Conservation (phyloP, 1,284 basidiomycete species). For the Acaromyces ingoldii region DNA sequence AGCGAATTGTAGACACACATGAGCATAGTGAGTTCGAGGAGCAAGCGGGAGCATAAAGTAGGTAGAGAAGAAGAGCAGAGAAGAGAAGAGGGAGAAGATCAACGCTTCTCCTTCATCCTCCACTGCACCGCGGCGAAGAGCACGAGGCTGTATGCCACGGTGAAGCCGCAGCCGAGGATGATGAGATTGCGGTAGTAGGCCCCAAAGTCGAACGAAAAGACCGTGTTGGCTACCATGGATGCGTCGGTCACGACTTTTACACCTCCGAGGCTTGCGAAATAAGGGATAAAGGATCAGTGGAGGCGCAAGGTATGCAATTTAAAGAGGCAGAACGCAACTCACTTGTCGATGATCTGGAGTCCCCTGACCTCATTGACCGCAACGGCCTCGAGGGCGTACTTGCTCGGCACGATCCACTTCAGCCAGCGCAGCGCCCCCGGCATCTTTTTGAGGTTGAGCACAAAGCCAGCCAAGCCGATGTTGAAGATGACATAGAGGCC, state of each 20-base stretch:
- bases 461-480: conserved; percentile 32
- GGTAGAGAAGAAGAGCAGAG: too few relatives aligned
- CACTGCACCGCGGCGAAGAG: too few relatives aligned
- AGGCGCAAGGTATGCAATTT: background rate
- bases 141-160: too few relatives aligned
- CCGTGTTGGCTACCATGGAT: conserved; percentile 20
- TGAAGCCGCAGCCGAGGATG: conserved; percentile 28
- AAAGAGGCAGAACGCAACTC: conserved; percentile 4
- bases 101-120: too few relatives aligned
- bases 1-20: too few relatives aligned
- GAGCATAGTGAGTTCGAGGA: too few relatives aligned
- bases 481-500: conserved; percentile 36
- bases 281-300: background rate
- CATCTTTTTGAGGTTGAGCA: conserved; percentile 32
- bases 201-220: conserved; percentile 28
- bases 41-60: too few relatives aligned
- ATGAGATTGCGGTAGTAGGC: conserved; percentile 35
- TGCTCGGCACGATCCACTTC: conserved; percentile 32
- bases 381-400: conserved; percentile 40
- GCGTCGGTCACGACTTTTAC: conserved; percentile 18
- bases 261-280: background rate
- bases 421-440: conserved; percentile 29
- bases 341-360: conserved; percentile 23
- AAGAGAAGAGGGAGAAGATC: too few relatives aligned
- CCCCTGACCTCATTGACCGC: conserved; percentile 27